Evolutionary conservation across 345 rosid genomes (phyloP).

Genomic region (Pelargonium nanum): DNA sequence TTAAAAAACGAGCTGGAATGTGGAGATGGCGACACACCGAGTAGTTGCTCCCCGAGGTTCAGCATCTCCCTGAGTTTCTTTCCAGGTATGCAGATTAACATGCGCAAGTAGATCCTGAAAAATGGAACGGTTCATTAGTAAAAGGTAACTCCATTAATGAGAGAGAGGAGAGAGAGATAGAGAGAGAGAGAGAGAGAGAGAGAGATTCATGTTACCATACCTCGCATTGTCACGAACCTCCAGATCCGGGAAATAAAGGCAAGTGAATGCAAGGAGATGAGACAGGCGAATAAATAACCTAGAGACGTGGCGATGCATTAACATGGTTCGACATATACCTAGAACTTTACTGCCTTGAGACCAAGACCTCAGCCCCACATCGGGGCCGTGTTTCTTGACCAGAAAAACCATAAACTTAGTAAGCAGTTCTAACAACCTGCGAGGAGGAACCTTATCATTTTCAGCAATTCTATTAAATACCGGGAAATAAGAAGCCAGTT

Average conservation of each 20-base stretch:
- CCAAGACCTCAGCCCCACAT: constrained; percentile 68
- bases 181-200: background rate
- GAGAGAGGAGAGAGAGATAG: background rate
- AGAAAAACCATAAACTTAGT: constrained; percentile 52
- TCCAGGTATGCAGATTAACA: constrained; percentile 84
- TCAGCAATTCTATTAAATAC: constrained; percentile 67
- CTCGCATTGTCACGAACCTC: constrained; percentile 94
- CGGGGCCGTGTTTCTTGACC: constrained; percentile 52
- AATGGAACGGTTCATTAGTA: background rate
- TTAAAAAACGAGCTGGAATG: constrained; percentile 58
- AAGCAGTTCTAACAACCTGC: constrained; percentile 53
- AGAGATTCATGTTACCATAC: constrained; percentile 24
- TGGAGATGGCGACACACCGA: constrained; percentile 53
- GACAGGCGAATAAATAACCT: constrained; percentile 77
- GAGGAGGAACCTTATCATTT: constrained; percentile 67
- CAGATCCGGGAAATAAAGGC: constrained; percentile 87
- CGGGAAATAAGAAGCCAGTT: constrained; percentile 60
- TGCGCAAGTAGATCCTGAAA: constrained; percentile 80
- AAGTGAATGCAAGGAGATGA: constrained; percentile 69
- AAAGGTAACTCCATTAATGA: background rate
- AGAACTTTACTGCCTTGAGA: constrained; percentile 88
- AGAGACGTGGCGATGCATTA: constrained; percentile 77
- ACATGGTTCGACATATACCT: constrained; percentile 76
- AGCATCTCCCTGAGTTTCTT: constrained; percentile 54
- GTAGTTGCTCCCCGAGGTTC: constrained; percentile 55